phyloP scores from a whole-genome alignment of 495 filamentous ascomycete species.

The Penicillium nucicola region DNA sequence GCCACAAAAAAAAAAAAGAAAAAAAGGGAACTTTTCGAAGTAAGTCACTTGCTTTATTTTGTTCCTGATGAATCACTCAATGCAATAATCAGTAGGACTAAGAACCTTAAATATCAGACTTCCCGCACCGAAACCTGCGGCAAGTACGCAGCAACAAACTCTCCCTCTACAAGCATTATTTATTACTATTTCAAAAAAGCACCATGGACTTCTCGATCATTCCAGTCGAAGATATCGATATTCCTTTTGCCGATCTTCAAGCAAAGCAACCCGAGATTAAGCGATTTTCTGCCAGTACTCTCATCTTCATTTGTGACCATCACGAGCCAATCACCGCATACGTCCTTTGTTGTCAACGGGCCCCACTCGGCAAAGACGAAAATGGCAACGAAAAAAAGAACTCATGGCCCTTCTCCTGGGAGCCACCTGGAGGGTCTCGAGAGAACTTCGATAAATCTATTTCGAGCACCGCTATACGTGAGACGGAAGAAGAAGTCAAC shows the following conservation, averaged over 20 bases:
- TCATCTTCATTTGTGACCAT: neutral
- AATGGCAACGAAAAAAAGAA: neutral
- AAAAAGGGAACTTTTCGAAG: too few species aligned
- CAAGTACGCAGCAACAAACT: neutral
- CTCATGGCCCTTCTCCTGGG: neutral
- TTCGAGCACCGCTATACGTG: neutral
- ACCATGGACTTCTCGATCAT: neutral
- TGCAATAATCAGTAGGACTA: neutral
- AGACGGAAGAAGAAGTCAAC: slow-evolving; percentile 1
- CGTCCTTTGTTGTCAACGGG: neutral
- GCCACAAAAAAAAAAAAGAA: too few species aligned
- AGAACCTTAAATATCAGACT: neutral
- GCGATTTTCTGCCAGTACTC: neutral
- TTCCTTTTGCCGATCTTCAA: neutral
- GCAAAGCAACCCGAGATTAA: neutral
- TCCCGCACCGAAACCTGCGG: neutral
- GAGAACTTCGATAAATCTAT: neutral
- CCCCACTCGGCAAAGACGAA: neutral
- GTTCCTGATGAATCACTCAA: neutral
- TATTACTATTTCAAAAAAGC: neutral
- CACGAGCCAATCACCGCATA: neutral
- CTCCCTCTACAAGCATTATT: neutral
- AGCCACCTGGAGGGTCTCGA: neutral
- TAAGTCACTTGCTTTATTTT: too few species aligned
- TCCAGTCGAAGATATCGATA: neutral